Percentiles rank a stretch among this genome's conserved stretches.
These are phyloP conservation scores for Fusarium kyushuense DNA, from an alignment of 2,329 filamentous ascomycete genomes.

Conservation along the genomic window DNA sequence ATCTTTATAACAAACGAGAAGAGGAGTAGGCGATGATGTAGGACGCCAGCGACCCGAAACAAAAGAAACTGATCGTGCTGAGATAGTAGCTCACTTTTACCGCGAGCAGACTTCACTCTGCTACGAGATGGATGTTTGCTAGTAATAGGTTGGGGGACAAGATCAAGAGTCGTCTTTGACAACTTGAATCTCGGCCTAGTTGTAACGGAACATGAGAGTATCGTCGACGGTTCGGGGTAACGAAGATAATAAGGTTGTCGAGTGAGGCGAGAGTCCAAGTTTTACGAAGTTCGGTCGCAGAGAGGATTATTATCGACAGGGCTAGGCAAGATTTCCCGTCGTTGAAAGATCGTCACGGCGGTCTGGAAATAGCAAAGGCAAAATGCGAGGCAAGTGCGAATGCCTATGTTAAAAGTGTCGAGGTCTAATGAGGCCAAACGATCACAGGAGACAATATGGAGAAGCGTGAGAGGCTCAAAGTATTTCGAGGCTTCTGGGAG, in stretches of 20 bases:
- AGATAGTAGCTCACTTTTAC: constrained; percentile 61
- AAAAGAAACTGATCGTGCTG: constrained; percentile 57
- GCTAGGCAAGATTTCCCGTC: constrained; percentile 43
- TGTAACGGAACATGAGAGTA: constrained; percentile 51
- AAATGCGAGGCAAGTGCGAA: constrained; percentile 46
- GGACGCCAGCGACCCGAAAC: constrained; percentile 69
- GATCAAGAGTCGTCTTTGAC: constrained; percentile 51
- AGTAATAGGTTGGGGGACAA: constrained; percentile 38
- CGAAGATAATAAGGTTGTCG: constrained; percentile 34
- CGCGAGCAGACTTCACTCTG: constrained; percentile 53
- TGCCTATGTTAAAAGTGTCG: constrained; percentile 46
- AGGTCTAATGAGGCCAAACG: constrained; percentile 47
- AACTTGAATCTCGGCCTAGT: constrained; percentile 50
- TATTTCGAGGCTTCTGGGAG: constrained; percentile 36
- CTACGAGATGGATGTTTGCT: constrained; percentile 39
- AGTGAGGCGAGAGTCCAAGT: constrained; percentile 37
- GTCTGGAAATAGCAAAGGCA: constrained; percentile 46
- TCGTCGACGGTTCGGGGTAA: constrained; percentile 38
- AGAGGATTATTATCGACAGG: constrained; percentile 33
- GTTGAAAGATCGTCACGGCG: constrained; percentile 44
- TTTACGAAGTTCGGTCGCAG: constrained; percentile 47
- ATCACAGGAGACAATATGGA: constrained; percentile 42
- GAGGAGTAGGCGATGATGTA: constrained; percentile 54
- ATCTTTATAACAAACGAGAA: constrained; percentile 46
- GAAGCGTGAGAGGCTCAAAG: constrained; percentile 35